phyloP scores from a whole-genome alignment of 1,284 basidiomycete species.

The Puccinia triticina region DNA sequence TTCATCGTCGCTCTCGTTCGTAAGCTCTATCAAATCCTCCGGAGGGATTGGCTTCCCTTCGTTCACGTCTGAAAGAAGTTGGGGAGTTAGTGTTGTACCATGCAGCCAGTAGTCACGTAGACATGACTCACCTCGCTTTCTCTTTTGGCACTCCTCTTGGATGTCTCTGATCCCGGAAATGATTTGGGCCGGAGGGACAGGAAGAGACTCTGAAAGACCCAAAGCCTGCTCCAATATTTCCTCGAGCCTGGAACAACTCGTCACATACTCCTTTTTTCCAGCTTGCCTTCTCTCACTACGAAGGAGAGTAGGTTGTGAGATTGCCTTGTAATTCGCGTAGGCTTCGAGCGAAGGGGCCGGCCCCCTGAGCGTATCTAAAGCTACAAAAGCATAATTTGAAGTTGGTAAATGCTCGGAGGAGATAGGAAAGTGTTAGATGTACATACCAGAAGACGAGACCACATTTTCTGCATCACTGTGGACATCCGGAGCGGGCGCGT shows the following conservation, averaged over 20 bases:
- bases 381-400: not conserved
- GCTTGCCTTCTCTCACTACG: conserved; percentile 13
- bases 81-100: not conserved
- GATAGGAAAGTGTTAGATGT: not conserved
- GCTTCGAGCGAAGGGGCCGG: conserved; percentile 16
- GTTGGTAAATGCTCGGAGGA: not conserved
- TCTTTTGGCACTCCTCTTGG: conserved; percentile 2
- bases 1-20: not conserved
- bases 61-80: not conserved
- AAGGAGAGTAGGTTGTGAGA: not conserved
- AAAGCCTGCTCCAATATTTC: too few relatives aligned
- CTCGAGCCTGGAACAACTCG: too few relatives aligned
- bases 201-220: too few relatives aligned
- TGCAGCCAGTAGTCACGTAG: not conserved
- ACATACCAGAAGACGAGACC: not conserved
- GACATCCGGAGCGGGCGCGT: not conserved
- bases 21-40: conserved; percentile 12
- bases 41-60: conserved; percentile 20
- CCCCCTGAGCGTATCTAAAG: not conserved
- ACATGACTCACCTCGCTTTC: not conserved
- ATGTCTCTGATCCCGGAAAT: not conserved
- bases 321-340: not conserved
- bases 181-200: not conserved
- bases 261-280: too few relatives aligned
- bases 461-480: not conserved